Base-by-base conservation (phyloP, 306 rosid species). In the Dalbergia oliveri region DNA sequence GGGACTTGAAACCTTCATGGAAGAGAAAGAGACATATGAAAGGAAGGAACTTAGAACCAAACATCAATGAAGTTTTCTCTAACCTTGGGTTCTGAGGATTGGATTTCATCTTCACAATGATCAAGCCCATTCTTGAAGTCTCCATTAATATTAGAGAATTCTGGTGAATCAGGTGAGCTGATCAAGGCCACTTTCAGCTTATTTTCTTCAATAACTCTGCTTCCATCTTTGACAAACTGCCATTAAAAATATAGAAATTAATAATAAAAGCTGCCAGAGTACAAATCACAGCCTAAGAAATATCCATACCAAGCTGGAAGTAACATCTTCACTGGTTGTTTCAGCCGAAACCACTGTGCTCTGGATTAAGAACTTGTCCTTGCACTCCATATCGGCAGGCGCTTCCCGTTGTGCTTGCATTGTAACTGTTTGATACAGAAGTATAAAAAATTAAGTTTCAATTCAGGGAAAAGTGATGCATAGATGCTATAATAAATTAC, bases 291-390 rank as follows among this genome's bases (percentile, higher is more conserved):
- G 66, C 76, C 80, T 72, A 78, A 9, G 60, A 72, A 73, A 65
- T 64, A 84, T 65, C 78, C 88, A 84, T 85, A 95, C 99, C 91
- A 88, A 83, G 90, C 85, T 84, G 71, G 96, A 79, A 19, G 91
- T 90, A 84, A 93, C 86, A 59, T 94, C 89, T 77, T 87, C 89
- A 69, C 85, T 82, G 26, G 87, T 78, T 81, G 92, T 93, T 79
- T 81, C 89, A 34, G 70, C 81, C 60, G 90, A 62, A 84, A 95
- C 98, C 47, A 79, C 37, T 65, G 89, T 88, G 85, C 99, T 87
- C 83, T 90, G 99, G 83, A 95, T 84, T 87, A 95, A 86, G 73
- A 95, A 95, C 91, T 95, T 95, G 83, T 95, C 99, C 81, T 74
- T 93, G 88, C 97, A 93, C n/a, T 64, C 91, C 89, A 90, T 43